Conservation (phyloP, 2,329 filamentous ascomycete genomes). For the Trichoderma afroharzianum region DNA sequence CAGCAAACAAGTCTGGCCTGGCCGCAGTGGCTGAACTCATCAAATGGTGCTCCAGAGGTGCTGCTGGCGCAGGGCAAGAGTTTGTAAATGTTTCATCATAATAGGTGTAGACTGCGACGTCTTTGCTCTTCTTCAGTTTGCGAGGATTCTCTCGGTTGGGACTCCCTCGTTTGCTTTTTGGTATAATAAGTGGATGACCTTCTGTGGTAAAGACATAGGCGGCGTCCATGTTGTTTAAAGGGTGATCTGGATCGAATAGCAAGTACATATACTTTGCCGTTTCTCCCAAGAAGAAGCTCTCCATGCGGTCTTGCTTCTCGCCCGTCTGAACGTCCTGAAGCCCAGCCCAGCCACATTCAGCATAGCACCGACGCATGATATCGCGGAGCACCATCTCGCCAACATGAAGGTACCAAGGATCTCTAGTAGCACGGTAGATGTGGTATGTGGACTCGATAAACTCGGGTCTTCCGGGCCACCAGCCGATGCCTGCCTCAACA, state of each 20-base stretch:
- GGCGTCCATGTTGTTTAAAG: constrained; percentile 80
- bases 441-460: constrained; percentile 98
- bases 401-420: constrained; percentile 94
- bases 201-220: constrained; percentile 95
- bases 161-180: constrained; percentile 36
- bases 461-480: constrained; percentile 94
- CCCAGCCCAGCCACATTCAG: constrained; percentile 88
- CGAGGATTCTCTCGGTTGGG: neutral
- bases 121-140: constrained; percentile 10
- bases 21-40: constrained; percentile 77
- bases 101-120: constrained; percentile 32
- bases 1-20: constrained; percentile 80
- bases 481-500: constrained; percentile 81
- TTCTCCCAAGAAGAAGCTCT: constrained; percentile 97
- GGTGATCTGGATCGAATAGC: constrained; percentile 81
- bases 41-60: constrained; percentile 58
- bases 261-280: constrained; percentile 95
- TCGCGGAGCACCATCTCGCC: constrained; percentile 94
- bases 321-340: constrained; percentile 78
- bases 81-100: constrained; percentile 48
- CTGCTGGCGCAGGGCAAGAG: constrained; percentile 61
- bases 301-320: constrained; percentile 91
- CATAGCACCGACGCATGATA: constrained; percentile 84
- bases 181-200: constrained; percentile 87
- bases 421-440: constrained; percentile 86